phyloP scores from a whole-genome alignment of 495 filamentous ascomycete species.

The Rhizodiscina lignyota region DNA sequence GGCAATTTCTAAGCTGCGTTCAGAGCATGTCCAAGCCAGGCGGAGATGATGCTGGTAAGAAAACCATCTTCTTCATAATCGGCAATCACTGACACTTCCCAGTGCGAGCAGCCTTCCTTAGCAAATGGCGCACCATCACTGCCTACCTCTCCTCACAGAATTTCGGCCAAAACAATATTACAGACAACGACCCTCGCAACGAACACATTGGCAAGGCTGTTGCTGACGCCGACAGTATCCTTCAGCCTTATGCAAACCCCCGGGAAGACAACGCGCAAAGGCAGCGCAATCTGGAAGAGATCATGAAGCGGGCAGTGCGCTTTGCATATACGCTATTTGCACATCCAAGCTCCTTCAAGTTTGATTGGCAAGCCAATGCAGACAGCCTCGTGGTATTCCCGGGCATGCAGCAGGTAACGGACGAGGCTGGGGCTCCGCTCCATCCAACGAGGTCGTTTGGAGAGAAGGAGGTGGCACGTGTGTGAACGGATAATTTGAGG shows the following conservation, averaged over 20 bases:
- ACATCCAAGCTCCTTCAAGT: constrained; percentile 18
- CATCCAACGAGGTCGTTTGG: constrained; percentile 13
- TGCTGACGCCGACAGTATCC: constrained; percentile 11
- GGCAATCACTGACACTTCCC: no score
- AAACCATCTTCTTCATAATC: no score
- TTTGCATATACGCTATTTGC: constrained; percentile 23
- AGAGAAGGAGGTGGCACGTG: constrained; percentile 16
- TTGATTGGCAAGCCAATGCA: constrained; percentile 16
- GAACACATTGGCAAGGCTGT: constrained; percentile 9
- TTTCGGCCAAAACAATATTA: constrained; percentile 2
- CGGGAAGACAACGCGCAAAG: constrained; percentile 9
- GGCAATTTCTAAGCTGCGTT: no score
- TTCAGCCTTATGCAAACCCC: constrained; percentile 13
- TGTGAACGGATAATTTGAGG: no score
- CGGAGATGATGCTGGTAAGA: no score
- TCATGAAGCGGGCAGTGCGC: constrained; percentile 18
- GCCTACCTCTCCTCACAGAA: constrained; percentile 6
- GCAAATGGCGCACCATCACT: constrained; percentile 20
- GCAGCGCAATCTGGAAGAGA: constrained; percentile 17
- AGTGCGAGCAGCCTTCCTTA: constrained; percentile 10
- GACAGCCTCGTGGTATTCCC: constrained; percentile 21
- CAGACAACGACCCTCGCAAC: constrained; percentile 11
- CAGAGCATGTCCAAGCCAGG: no score
- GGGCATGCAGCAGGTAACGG: constrained; percentile 15
- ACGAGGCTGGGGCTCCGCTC: constrained; percentile 13